These are phyloP conservation scores for Lachnellula suecica DNA, from an alignment of 2,329 filamentous ascomycete species.

Conservation along the genomic window DNA sequence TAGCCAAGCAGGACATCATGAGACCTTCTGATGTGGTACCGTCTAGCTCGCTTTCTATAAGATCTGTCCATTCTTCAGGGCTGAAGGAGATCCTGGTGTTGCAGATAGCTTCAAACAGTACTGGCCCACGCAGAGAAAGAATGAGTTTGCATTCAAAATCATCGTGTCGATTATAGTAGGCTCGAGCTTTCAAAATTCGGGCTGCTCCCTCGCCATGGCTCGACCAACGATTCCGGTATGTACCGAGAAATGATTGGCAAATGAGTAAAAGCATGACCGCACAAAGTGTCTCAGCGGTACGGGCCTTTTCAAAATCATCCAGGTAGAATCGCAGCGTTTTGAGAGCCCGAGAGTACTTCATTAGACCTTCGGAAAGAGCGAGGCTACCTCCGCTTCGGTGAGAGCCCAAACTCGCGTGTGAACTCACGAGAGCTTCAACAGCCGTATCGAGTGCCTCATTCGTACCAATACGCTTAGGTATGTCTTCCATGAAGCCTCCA, in stretches of 20 bases:
- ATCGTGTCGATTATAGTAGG: conserved; percentile 31
- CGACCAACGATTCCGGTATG: background rate
- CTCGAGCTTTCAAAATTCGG: conserved; percentile 34
- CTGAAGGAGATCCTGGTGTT: conserved; percentile 35
- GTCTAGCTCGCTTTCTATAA: conserved; percentile 34
- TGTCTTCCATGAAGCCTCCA: background rate
- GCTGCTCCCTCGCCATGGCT: conserved; percentile 23
- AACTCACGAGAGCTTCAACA: background rate
- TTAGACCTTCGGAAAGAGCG: background rate
- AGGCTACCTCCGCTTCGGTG: background rate
- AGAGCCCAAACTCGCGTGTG: background rate
- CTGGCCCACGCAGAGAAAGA: conserved; percentile 35
- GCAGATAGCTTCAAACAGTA: conserved; percentile 37
- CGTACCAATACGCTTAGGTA: conserved; percentile 1
- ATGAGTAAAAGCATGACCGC: conserved; percentile 37
- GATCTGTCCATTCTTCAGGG: conserved; percentile 33
- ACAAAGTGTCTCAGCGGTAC: conserved; percentile 35
- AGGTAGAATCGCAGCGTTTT: conserved; percentile 23
- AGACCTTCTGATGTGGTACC: conserved; percentile 29
- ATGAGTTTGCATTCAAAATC: conserved; percentile 36
- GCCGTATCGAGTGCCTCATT: conserved; percentile 3
- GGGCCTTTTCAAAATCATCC: conserved; percentile 33
- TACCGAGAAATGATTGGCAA: conserved; percentile 17
- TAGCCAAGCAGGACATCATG: conserved; percentile 33
- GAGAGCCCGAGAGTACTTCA: background rate